Evolutionary conservation across 441 rosid species (phyloP), one percentile per base, ranked within the genome.

Genomic region (Erodium moschatum): DNA sequence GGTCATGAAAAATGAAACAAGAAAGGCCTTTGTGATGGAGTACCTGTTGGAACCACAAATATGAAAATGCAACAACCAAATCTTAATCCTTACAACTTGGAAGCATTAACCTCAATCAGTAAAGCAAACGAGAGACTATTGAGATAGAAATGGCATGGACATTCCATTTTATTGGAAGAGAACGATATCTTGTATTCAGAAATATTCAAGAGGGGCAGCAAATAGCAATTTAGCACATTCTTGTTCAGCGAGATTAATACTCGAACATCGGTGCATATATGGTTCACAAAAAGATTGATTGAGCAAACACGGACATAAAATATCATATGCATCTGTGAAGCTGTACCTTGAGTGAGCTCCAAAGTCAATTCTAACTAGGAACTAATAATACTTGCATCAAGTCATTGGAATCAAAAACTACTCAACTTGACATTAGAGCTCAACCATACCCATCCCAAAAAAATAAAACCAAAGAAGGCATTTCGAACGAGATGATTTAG

Each of bases 11-110:
- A 86, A 83, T 16, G 89, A 91, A 19, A 87, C 76, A 70, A 81
- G 77, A 73, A 84, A 78, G 3, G 96, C 96, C 81, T 85, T 85
- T 18, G 89, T 89, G 74, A 89, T 80, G 66, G 91, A 76, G 72
- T 89, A 83, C 89, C 93, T 84, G 77, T 60, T 2, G 64, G 13
- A 19, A 20, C 46, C 46, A 10, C 11, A 40, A 40, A 58, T 18
- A 10, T 8, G 63, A 58, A 58, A 58, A 58, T 58, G 3, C 63
- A 58, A 20, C 13, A 20, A 58, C 8, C 63, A 7, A 60, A 19
- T 60, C 29, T 10, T 8, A 60, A 60, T 60, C 64, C 3, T 21
- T 60, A 60, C 2, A 19, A 60, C 4, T 10, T 21, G 12, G 27
- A 9, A 60, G 64, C 13, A 58, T 8, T 29, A 20, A 58, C 13